Evolutionary conservation across 345 rosid species (phyloP).

Genomic region (Lagerstroemia speciosa): DNA sequence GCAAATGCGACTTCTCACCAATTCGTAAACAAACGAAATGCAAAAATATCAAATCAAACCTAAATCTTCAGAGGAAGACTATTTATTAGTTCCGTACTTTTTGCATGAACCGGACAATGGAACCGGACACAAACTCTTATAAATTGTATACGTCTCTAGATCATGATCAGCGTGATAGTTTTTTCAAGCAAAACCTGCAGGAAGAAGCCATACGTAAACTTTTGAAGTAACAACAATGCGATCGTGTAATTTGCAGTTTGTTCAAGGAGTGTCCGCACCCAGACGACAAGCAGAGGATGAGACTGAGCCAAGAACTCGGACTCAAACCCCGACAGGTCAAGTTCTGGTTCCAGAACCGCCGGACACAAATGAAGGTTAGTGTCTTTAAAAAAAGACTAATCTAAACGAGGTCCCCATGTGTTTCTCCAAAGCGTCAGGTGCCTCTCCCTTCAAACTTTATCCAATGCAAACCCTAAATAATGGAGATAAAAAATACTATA

Average conservation of each 20-base stretch:
- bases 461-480: neutral
- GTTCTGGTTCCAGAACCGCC: conserved; percentile 98
- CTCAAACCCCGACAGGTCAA: conserved; percentile 94
- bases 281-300: conserved; percentile 83
- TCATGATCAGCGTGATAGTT: too few relatives aligned
- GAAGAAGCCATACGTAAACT: too few relatives aligned
- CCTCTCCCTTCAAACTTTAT: neutral
- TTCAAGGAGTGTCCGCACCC: conserved; percentile 96
- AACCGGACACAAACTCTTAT: too few relatives aligned
- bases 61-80: neutral
- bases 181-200: too few relatives aligned
- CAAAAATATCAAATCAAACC: neutral
- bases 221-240: too few relatives aligned
- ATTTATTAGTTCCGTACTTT: neutral
- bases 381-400: neutral
- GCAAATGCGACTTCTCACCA: neutral
- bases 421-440: neutral
- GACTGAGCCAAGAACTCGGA: conserved; percentile 83
- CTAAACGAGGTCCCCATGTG: neutral
- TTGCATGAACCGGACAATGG: neutral
- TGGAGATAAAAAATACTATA: too few relatives aligned
- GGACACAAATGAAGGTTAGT: conserved; percentile 90
- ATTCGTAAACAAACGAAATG: neutral
- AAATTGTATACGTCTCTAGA: too few relatives aligned
- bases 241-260: conserved; percentile 34